Conservation (phyloP, 2,329 filamentous ascomycete genomes). For the Trichoderma sp. region DNA sequence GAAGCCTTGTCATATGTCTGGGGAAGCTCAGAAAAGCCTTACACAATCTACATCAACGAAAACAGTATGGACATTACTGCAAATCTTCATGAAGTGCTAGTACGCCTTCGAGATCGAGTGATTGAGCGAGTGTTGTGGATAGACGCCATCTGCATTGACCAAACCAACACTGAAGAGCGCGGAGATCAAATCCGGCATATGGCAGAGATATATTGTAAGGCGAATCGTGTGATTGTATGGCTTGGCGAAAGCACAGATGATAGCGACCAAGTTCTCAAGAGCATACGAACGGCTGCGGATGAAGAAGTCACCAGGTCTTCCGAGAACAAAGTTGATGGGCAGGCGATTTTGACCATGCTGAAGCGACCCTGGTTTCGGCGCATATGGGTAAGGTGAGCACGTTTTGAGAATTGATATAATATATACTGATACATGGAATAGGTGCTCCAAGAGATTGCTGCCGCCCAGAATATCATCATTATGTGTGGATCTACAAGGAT, state of each 20-base stretch:
- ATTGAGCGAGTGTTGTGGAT: constrained; percentile 22
- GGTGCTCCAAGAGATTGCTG: constrained; percentile 26
- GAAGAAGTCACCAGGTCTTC: neutral
- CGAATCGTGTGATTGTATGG: constrained; percentile 22
- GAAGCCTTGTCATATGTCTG: constrained; percentile 22
- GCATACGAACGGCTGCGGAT: constrained; percentile 14
- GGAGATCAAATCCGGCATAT: constrained; percentile 15
- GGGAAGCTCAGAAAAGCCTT: neutral
- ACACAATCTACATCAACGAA: neutral
- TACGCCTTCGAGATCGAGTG: neutral
- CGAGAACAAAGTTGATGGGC: neutral
- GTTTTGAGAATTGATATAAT: neutral
- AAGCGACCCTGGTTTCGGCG: constrained; percentile 17
- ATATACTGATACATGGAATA: neutral
- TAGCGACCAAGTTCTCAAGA: neutral
- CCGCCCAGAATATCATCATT: constrained; percentile 24
- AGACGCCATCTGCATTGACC: constrained; percentile 24
- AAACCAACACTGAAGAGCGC: constrained; percentile 10
- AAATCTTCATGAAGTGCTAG: constrained; percentile 14
- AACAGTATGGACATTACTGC: constrained; percentile 3
- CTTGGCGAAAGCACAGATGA: neutral
- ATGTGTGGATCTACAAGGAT: constrained; percentile 15
- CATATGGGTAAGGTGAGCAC: neutral
- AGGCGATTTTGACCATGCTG: neutral
- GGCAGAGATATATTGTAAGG: constrained; percentile 23